These are phyloP conservation scores for Dactylellina cionopaga DNA, from an alignment of 2,329 filamentous ascomycete genomes.

Conservation along the genomic window DNA sequence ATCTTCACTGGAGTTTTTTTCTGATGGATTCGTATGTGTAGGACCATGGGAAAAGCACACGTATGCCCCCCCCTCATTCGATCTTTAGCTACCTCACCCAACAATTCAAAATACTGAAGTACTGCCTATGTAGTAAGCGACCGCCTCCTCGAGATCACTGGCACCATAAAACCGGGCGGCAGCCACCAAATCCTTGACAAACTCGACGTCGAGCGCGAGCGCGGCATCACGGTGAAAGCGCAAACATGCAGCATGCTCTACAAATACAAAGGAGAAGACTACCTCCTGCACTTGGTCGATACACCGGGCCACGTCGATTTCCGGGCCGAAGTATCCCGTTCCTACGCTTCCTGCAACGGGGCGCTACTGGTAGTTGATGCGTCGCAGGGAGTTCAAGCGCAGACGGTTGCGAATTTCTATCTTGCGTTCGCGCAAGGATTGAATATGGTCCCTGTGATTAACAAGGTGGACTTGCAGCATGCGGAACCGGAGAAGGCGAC, in stretches of 20 bases:
- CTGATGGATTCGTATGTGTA: slow-evolving; percentile 50
- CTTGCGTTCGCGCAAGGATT: slow-evolving; percentile 92
- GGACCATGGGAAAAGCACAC: slow-evolving; percentile 97
- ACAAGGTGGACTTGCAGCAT: slow-evolving; percentile 93
- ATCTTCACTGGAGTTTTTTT: not conserved
- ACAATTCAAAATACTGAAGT: not conserved
- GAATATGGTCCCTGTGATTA: slow-evolving; percentile 87
- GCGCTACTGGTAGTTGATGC: slow-evolving; percentile 90
- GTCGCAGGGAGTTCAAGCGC: slow-evolving; percentile 88
- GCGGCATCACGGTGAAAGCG: slow-evolving; percentile 97
- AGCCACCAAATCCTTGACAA: slow-evolving; percentile 98
- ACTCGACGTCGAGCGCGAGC: slow-evolving; percentile 92
- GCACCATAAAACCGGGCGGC: slow-evolving; percentile 83
- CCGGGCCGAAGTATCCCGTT: slow-evolving; percentile 91
- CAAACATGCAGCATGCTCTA: slow-evolving; percentile 99
- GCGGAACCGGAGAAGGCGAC: slow-evolving; percentile 87
- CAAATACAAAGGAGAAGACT: slow-evolving; percentile 83
- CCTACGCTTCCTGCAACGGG: slow-evolving; percentile 94
- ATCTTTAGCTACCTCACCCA: not conserved
- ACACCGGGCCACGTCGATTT: slow-evolving; percentile 99
- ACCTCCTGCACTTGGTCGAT: slow-evolving; percentile 93
- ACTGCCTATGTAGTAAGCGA: slow-evolving; percentile 71
- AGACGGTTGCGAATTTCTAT: slow-evolving; percentile 99
- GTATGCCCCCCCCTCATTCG: slow-evolving; percentile 46
- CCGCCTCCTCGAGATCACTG: slow-evolving; percentile 89